Evolutionary conservation across 2,329 filamentous ascomycete species (phyloP).

Genomic region (Blumeria graminis): DNA sequence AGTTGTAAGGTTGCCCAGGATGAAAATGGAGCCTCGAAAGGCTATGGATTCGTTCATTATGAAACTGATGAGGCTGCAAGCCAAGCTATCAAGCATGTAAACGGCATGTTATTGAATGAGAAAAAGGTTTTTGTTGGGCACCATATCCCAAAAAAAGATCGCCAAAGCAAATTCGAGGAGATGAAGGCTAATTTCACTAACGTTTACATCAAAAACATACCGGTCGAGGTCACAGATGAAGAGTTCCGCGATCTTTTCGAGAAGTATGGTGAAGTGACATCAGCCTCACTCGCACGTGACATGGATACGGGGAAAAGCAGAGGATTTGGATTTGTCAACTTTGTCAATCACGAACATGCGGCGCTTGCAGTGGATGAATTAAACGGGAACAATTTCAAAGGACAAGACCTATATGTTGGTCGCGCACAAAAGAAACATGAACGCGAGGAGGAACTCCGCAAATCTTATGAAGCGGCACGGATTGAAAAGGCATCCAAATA

Average conservation of each 20-base stretch:
- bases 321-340: slow-evolving; percentile 93
- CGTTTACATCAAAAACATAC: slow-evolving; percentile 98
- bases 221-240: slow-evolving; percentile 62
- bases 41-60: slow-evolving; percentile 98
- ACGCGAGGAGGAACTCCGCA: slow-evolving; percentile 96
- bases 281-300: slow-evolving; percentile 78
- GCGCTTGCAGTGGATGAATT: slow-evolving; percentile 71
- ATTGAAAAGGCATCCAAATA: slow-evolving; percentile 98
- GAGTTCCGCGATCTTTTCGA: slow-evolving; percentile 88
- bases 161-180: slow-evolving; percentile 99
- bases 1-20: slow-evolving; percentile 99
- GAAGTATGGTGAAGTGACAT: slow-evolving; percentile 82
- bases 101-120: slow-evolving; percentile 98
- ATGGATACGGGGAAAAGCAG: slow-evolving; percentile 68
- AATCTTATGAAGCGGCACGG: slow-evolving; percentile 92
- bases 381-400: slow-evolving; percentile 76
- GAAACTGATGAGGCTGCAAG: slow-evolving; percentile 94
- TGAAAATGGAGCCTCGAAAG: slow-evolving; percentile 89
- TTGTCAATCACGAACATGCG: slow-evolving; percentile 71
- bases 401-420: slow-evolving; percentile 91
- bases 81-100: slow-evolving; percentile 97
- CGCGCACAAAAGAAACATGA: slow-evolving; percentile 99
- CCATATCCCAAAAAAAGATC: slow-evolving; percentile 99
- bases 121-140: slow-evolving; percentile 99
- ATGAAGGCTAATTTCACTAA: slow-evolving; percentile 99